Base-by-base conservation (phyloP, 2,329 filamentous ascomycete genomes). In the Setomelanomma holmii region DNA sequence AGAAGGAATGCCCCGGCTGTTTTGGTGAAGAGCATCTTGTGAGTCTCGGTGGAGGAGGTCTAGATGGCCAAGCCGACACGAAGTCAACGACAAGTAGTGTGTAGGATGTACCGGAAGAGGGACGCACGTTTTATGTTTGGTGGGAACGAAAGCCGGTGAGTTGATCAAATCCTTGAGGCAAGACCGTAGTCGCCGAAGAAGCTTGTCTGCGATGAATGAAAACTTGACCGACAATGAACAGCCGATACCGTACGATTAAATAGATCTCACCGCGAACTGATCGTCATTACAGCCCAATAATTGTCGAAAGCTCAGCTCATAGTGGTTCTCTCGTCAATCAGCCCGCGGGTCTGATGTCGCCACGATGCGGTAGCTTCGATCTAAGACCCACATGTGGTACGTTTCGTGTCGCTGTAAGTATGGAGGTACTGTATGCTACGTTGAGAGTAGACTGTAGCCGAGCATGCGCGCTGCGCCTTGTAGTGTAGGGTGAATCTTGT, bases 1-100 rank as follows among this genome's bases (percentile, higher is more conserved):
- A 57, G 21, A 14, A 64, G 17, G 44, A 39, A 20, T 8, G 33
- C 36, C 7, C 34, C 12, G 24, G 30, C 11, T 30, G 52, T 58
- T 55, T 61, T 64, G 2, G 20, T 53, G 11, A 17, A 8, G 11
- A 34, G 23, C 8, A 30, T 36, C 39, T 16, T 16, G 4, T 4
- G 23, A 20, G 27, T 20, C n/a, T 21, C 20, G 27, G 23, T 20
- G 10, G 20, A 36, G 19, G 21, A 10, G 16, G 16, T 43, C 5
- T 17, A 12, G 27, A 30, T 16, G n/a, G 42, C 17, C 30, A 16
- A 5, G 33, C 16, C 12, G 22, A 38, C 36, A 16, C 38, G 22
- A 43, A 39, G 47, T 24, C 11, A 16, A 19, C 30, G 23, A 4
- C 2, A 14, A 35, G 27, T 12, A 21, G 17, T 35, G 11, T 34